Evolutionary conservation across 495 filamentous ascomycete genomes (phyloP), one percentile per base, ranked within the genome.

Genomic region (Lophiostoma macrostomum): DNA sequence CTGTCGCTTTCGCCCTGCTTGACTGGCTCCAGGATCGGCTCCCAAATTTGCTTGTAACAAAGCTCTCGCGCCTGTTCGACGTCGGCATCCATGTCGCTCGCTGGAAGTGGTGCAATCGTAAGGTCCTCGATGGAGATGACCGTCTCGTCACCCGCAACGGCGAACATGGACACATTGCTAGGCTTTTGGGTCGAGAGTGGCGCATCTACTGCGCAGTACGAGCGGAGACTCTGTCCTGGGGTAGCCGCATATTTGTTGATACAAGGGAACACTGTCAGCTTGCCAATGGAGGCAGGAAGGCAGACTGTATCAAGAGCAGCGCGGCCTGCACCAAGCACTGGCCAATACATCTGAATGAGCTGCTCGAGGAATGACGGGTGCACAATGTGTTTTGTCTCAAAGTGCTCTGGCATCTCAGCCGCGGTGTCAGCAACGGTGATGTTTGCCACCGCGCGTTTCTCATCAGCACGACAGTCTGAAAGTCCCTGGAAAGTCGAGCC

Each of bases 281-380:
- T 55, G 34, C 51, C 51, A 31, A 55, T 55, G 5, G 51, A 55
- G 1, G 51, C 38, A 5, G 51, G 51, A 4, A 55, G 51, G 23
- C 29, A 30, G 11, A 48, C 51, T 1, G 35, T 41, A 29, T 48
- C 30, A 4, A 48, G 30, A 10, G 41, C 12, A 4, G 8, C 14
- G 5, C 29, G 25, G 16, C 10, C 23, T 6, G 42, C 42, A 16
- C 35, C 42, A 8, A 55, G 29, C 1, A 55, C 18, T 12, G 51
- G 51, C 51, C 51, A 55, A 28, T 55, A 55, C 55, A 58, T 38
- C 30, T 51, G 35, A 19, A 58, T 42, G 38, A 58, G 47, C 19
- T 32, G 31, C 24, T 58, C 55, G 5, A 58, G 25, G 40, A 49
- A 42, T 23, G 55, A 23, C 2, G 55, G 55, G 40, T 58, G 55